Evolutionary conservation across 352 stramenopile species (phyloP).

Genomic region (Globisporangium cystogenes): DNA sequence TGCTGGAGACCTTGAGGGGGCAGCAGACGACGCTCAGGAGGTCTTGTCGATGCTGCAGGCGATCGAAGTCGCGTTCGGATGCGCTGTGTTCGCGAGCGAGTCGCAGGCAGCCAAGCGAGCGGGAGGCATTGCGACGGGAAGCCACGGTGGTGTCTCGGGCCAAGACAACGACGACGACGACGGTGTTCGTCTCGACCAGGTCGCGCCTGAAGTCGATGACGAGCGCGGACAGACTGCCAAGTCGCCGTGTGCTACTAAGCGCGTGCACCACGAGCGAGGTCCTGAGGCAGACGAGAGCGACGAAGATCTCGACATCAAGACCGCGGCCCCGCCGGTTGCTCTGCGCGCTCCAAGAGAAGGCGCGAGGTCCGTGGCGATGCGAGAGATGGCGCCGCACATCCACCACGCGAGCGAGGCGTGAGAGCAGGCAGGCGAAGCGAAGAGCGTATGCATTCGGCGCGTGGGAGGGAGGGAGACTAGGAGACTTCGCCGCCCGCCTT

Average conservation of each 20-base stretch:
- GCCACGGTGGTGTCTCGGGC: background rate
- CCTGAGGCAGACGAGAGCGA: slow-evolving; percentile 6
- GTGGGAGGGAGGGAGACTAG: background rate
- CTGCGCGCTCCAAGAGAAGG: background rate
- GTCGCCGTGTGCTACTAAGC: too few relatives aligned
- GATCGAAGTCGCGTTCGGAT: slow-evolving; percentile 8
- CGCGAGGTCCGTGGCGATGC: background rate
- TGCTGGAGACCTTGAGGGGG: too few relatives aligned
- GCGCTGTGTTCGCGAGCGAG: background rate
- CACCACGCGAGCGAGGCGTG: slow-evolving; percentile 12
- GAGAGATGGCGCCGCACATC: slow-evolving; percentile 7
- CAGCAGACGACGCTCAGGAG: background rate
- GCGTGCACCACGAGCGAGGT: background rate
- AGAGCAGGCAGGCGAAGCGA: too few relatives aligned
- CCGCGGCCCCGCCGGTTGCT: background rate
- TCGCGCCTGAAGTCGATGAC: slow-evolving; percentile 8
- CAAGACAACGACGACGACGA: background rate
- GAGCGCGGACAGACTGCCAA: background rate
- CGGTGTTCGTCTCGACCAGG: slow-evolving; percentile 1
- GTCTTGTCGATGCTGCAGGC: slow-evolving; percentile 1
- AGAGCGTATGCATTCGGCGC: background rate
- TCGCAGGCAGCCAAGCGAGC: background rate
- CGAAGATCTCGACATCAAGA: background rate
- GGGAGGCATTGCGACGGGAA: background rate
- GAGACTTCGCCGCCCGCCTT: background rate